Base-by-base conservation (phyloP, 2,329 filamentous ascomycete species). In the Triangularia verruculosa region DNA sequence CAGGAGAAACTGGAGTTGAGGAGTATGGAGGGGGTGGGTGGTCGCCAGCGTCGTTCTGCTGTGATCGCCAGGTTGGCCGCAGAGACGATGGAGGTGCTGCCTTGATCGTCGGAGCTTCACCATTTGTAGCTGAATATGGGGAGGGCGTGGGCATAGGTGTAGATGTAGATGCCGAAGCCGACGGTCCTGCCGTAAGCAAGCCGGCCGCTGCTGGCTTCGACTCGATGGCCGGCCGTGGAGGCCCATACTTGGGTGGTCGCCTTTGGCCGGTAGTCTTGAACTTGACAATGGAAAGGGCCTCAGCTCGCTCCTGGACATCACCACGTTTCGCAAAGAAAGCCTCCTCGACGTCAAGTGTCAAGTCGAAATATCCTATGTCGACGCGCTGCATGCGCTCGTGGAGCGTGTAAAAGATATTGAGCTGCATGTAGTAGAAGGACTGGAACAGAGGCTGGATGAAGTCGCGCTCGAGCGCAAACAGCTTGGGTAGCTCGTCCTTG, bases 351-450 rank as follows among this genome's bases (percentile, higher is more conserved):
- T 96, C 93, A 30, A 91, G 83, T 1, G 90, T 91, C 59, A 99
- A 84, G 76, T 99, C 91, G 77, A 99, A 99, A 79, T 99, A 99
- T 66, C 93, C 93, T 74, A 99, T 99, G 73, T 98, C 93, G 76
- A 96, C 93, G 69, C 85, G 88, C 79, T 99, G 95, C 95, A 99
- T 99, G 78, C 89, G 92, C 78, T 98, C 94, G 76, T 99, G 95
- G 61, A 99, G 83, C 0, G 95, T 99, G 78, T 99, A 99, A 77
- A 98, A 99, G 69, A 99, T 92, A 77, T 99, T 99, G 69, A 99
- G 86, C 78, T 99, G 95, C 95, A 99, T 99, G 82, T 98, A 99
- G 80, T 99, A 99, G 80, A 99, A 99, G 9, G 92, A 96, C 76
- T 98, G 95, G 83, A 99, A 99, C 7, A 99, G 86, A 2, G 95